A percentile compares a stretch with the other conserved stretches of the same genome.
Evolutionary conservation across 371 early-diverging fungal species (phyloP).

Genomic region (Massospora cicadina): DNA sequence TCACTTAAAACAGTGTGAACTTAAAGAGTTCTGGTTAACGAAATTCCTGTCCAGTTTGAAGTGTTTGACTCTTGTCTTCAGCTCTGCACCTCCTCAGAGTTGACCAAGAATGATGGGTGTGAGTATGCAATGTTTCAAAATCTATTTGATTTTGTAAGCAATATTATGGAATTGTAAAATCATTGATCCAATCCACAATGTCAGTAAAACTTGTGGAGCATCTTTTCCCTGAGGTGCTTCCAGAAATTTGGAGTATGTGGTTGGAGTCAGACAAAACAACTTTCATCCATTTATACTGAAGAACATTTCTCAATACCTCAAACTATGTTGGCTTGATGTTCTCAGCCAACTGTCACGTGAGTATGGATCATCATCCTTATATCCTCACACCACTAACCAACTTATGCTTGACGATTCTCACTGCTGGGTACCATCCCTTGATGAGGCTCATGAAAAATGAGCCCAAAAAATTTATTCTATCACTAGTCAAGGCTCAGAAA

Average conservation of each 20-base stretch:
- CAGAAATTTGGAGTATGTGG: background rate
- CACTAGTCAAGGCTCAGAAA: conserved; percentile 14
- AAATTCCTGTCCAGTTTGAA: conserved; percentile 1
- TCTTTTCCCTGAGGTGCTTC: conserved; percentile 4
- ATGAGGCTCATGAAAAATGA: conserved; percentile 45
- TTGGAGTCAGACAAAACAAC: background rate
- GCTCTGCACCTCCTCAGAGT: background rate
- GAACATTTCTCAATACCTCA: conserved; percentile 27
- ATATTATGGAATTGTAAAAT: background rate
- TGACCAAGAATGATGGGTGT: background rate
- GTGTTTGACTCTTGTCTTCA: conserved; percentile 5
- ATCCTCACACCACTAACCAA: conserved; percentile 61
- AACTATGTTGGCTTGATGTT: conserved; percentile 30
- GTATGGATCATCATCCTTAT: conserved; percentile 34
- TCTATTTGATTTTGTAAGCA: background rate
- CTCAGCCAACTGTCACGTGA: conserved; percentile 33
- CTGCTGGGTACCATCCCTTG: conserved; percentile 78
- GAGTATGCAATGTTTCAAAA: conserved; percentile 3
- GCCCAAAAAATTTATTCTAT: conserved; percentile 73
- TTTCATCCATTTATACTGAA: conserved; percentile 24
- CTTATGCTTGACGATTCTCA: conserved; percentile 55
- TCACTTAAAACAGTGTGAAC: conserved; percentile 2
- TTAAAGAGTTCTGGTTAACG: background rate
- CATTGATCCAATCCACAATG: background rate
- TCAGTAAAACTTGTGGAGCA: background rate